A percentile compares a stretch with the other conserved stretches of the same genome.
Conservation (phyloP, 1,284 basidiomycete species). For the Ceratobasidium papillatum region DNA sequence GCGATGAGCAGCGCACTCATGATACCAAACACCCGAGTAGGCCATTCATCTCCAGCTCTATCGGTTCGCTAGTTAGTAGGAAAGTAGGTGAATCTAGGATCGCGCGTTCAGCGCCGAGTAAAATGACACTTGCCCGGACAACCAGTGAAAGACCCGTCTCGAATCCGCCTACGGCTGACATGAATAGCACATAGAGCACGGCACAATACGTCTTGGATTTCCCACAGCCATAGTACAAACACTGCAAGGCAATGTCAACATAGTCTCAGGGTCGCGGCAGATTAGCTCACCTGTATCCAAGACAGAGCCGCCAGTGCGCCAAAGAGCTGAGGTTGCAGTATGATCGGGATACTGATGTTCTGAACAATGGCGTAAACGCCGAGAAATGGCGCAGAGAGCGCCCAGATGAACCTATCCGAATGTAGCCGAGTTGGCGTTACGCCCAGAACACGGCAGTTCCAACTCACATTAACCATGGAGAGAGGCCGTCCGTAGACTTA, state of each 20-base stretch:
- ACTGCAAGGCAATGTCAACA: conserved; percentile 54
- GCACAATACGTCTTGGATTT: conserved; percentile 52
- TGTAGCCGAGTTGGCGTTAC: background rate
- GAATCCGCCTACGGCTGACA: conserved; percentile 61
- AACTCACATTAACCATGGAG: conserved; percentile 69
- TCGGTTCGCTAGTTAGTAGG: conserved; percentile 52
- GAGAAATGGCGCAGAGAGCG: conserved; percentile 66
- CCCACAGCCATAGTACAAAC: conserved; percentile 65
- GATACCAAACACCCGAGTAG: conserved; percentile 71
- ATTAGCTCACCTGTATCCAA: conserved; percentile 67
- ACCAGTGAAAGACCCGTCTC: conserved; percentile 70
- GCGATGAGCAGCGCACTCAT: conserved; percentile 69
- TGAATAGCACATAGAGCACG: conserved; percentile 50
- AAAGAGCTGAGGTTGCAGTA: conserved; percentile 79
- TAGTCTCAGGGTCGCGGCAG: conserved; percentile 47
- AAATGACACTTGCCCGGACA: conserved; percentile 55
- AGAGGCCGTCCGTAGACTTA: conserved; percentile 77
- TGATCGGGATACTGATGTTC: conserved; percentile 75
- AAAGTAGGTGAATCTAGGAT: conserved; percentile 36
- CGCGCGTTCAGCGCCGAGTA: conserved; percentile 12
- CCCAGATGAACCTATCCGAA: conserved; percentile 68
- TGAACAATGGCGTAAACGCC: conserved; percentile 76
- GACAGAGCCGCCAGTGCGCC: conserved; percentile 67
- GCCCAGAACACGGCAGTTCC: background rate
- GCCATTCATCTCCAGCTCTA: conserved; percentile 58